Base-by-base conservation (phyloP, 2,329 filamentous ascomycete species). In the Rutstroemia sydowiana region DNA sequence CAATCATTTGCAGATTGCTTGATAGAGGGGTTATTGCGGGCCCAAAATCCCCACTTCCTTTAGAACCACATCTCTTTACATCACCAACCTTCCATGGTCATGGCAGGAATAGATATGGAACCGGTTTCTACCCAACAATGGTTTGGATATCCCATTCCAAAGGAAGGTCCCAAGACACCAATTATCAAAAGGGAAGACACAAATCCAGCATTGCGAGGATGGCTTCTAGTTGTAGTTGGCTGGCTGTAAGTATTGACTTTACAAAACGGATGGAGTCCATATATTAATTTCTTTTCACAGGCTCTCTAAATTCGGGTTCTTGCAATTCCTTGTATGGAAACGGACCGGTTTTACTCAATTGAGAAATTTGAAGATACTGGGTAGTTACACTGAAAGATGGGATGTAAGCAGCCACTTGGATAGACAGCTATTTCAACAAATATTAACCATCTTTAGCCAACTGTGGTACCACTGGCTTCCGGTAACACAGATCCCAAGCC, bases 141-240 rank as follows among this genome's bases (percentile, higher is more conserved):
- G 41, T 28, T 46, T 32, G 61, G 57, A 3, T 66, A 66, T 36
- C 65, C 65, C 14, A 46, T 36, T 36, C 48, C 64, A 2, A 47
- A 62, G 11, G 57, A 64, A 51, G 63, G 50, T 1, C 61, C 64
- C 2, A n/a, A 44, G n/a, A 63, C 65, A 10, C 69, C 70, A 5
- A 78, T 76, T 56, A 65, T 70, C 21, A 72, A 73, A 56, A 65
- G 69, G n/a, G 66, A 73, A 30, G 77, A 81, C 56, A 74, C 77
- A 37, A 90, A 92, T 64, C 88, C 88, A 0, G 75, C 81, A 1
- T 71, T 95, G 57, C 76, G 83, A 51, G 88, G 88, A 5, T 68
- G 76, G 30, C 68, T 81, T 7, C 71, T 95, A 44, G 73, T 79
- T 26, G 71, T 84, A 47, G 80, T 77, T 39, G 78, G 79, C 48